Base-by-base conservation (phyloP, 768 basidiomycete genomes). In the Phanerochaete carnosa region DNA sequence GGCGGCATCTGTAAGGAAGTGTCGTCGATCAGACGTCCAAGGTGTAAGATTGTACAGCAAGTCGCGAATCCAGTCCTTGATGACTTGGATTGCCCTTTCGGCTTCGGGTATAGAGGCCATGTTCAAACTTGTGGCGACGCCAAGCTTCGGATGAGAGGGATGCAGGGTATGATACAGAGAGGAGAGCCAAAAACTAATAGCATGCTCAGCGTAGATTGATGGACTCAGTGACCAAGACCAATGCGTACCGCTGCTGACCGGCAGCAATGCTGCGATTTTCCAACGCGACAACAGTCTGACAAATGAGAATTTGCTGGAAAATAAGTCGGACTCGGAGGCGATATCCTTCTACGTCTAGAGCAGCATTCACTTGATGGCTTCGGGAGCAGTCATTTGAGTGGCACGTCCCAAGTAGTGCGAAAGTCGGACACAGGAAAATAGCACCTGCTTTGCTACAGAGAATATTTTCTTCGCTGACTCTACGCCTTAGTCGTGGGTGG, bases 291-390 rank as follows among this genome's bases (percentile, higher is more conserved):
- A 61, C 33, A 4, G 64, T 61, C 39, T 65, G 64, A 35, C 59
- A 73, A 15, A 85, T 81, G 53, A 74, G 62, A 2, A 86, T 77
- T 55, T 84, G 81, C 47, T 79, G 76, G 3, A 86, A 63, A 63
- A 83, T 79, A 26, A 82, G 68, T 3, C 76, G 70, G 12, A 83
- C 67, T 16, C 77, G 77, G 19, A 63, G 28, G 45, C 79, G 78
- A 52, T 79, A 84, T 67, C 71, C 76, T 22, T 65, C 62, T 2
- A 68, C 28, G 33, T 68, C 23, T 19, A 26, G 26, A 2, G 37
- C 66, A 1, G 69, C 54, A 0, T 62, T 13, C 15, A 50, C 50
- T 30, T 75, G 55, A 58, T 83, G 82, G 9, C 73, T 72, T 45
- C 73, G 67, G 12, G 13, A 8, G n/a, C 56, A 49, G 49, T 13